Conservation (phyloP, 1,284 basidiomycete species). For the Inonotus obliquus region DNA sequence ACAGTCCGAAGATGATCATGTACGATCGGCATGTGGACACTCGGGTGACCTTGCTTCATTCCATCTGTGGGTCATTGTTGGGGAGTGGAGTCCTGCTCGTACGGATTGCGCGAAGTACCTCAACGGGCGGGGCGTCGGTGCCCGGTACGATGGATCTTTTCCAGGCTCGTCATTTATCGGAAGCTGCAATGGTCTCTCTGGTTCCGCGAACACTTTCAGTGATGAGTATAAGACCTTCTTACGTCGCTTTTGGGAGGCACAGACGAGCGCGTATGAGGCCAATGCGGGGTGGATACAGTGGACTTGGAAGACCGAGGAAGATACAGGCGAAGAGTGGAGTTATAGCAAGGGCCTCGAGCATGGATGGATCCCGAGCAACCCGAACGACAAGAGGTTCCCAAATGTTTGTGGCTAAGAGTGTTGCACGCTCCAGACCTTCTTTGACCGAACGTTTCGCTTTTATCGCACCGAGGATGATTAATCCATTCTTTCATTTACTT, state of each 20-base stretch:
- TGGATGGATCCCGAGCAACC: slow-evolving; percentile 80
- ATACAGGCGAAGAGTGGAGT: slow-evolving; percentile 71
- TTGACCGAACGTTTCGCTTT: not conserved
- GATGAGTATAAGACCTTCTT: slow-evolving; percentile 80
- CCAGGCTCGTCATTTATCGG: slow-evolving; percentile 63
- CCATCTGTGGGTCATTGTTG: slow-evolving; percentile 73
- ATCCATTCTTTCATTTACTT: not conserved
- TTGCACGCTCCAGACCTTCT: not conserved
- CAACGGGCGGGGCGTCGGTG: slow-evolving; percentile 63
- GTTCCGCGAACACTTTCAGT: slow-evolving; percentile 70
- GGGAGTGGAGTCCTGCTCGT: slow-evolving; percentile 81
- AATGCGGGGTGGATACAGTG: slow-evolving; percentile 72
- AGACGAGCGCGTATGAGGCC: slow-evolving; percentile 52
- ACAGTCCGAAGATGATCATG: slow-evolving; percentile 55
- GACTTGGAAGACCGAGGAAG: slow-evolving; percentile 51
- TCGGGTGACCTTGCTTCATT: slow-evolving; percentile 44
- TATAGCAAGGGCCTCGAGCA: slow-evolving; percentile 71
- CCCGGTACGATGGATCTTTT: slow-evolving; percentile 77
- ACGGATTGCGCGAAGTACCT: slow-evolving; percentile 86
- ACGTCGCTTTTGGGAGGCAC: slow-evolving; percentile 81
- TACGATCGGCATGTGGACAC: slow-evolving; percentile 56
- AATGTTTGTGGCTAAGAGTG: slow-evolving; percentile 37
- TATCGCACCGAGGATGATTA: not conserved
- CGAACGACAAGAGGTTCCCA: slow-evolving; percentile 45
- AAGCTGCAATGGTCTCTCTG: slow-evolving; percentile 70